Conservation (phyloP, 177 flowering plant species). For the Vitis hybrid region DNA sequence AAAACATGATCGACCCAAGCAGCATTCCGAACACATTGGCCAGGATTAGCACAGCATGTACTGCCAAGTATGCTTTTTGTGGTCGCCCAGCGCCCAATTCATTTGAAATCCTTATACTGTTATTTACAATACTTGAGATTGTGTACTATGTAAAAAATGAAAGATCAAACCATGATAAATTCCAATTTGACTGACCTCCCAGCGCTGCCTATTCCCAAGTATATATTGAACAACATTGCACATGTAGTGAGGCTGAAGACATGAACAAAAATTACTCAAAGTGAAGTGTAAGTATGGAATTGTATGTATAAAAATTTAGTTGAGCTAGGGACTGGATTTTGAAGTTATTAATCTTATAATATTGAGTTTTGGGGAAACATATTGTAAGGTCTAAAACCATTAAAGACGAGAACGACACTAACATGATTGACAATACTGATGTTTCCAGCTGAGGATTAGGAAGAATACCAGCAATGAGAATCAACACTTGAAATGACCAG, state of each 20-base stretch:
- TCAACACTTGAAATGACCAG: constrained; percentile 25
- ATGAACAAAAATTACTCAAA: too few species aligned
- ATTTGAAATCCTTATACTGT: constrained; percentile 5
- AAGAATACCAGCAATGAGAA: constrained; percentile 24
- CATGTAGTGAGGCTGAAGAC: too few species aligned
- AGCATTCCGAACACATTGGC: not conserved
- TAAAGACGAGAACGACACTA: too few species aligned
- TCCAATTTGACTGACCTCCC: not conserved
- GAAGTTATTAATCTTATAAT: not conserved
- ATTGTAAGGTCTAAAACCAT: not conserved
- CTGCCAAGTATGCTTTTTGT: not conserved
- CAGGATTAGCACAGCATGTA: not conserved
- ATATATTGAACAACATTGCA: too few species aligned
- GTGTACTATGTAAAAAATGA: not conserved
- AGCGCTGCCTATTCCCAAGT: too few species aligned
- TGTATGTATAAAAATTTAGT: not conserved
- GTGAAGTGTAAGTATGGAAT: not conserved
- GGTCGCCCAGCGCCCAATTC: constrained; percentile 7
- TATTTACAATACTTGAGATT: not conserved
- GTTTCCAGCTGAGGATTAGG: constrained; percentile 26
- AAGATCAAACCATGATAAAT: not conserved
- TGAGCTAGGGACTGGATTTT: too few species aligned
- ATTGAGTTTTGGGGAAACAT: too few species aligned
- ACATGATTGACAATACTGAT: constrained; percentile 26
- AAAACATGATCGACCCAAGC: not conserved